These are phyloP conservation scores for Fusarium odoratissimum DNA, from an alignment of 2,329 filamentous ascomycete genomes.

Conservation along the genomic window DNA sequence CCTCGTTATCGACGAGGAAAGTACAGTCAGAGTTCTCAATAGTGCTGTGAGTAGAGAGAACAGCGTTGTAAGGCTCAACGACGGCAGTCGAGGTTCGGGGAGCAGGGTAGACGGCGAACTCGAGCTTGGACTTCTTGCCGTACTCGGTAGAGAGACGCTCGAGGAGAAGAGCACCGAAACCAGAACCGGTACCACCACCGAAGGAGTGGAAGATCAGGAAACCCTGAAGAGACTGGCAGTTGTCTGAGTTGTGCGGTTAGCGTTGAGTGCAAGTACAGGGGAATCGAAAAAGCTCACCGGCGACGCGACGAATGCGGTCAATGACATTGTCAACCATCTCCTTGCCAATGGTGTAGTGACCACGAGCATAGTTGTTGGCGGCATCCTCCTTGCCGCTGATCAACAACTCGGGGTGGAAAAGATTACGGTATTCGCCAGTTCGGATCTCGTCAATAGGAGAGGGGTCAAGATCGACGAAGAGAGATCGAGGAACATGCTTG, in stretches of 20 bases:
- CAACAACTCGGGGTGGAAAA: constrained; percentile 78
- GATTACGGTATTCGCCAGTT: constrained; percentile 73
- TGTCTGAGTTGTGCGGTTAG: constrained; percentile 61
- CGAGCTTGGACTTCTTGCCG: constrained; percentile 82
- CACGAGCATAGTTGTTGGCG: constrained; percentile 81
- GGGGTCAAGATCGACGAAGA: constrained; percentile 79
- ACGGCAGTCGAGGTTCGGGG: constrained; percentile 77
- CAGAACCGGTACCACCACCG: constrained; percentile 77
- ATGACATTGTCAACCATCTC: constrained; percentile 79
- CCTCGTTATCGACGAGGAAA: constrained; percentile 81
- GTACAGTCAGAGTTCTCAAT: constrained; percentile 83
- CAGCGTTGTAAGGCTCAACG: constrained; percentile 80
- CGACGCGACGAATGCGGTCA: constrained; percentile 76
- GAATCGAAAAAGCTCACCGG: constrained; percentile 60
- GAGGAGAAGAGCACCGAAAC: constrained; percentile 77
- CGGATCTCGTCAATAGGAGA: constrained; percentile 81
- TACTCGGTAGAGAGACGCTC: constrained; percentile 80
- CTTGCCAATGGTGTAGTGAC: constrained; percentile 82
- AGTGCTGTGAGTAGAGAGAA: constrained; percentile 79
- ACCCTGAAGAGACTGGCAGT: constrained; percentile 78
- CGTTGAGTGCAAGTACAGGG: neutral
- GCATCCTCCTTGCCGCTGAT: constrained; percentile 82
- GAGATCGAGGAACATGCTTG: constrained; percentile 78
- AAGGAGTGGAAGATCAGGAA: constrained; percentile 83
- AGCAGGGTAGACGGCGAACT: constrained; percentile 78